Percentiles rank a stretch among this genome's conserved stretches.
phyloP scores from a whole-genome alignment of 208 protist genomes.

The Trichomonas gallinae region DNA sequence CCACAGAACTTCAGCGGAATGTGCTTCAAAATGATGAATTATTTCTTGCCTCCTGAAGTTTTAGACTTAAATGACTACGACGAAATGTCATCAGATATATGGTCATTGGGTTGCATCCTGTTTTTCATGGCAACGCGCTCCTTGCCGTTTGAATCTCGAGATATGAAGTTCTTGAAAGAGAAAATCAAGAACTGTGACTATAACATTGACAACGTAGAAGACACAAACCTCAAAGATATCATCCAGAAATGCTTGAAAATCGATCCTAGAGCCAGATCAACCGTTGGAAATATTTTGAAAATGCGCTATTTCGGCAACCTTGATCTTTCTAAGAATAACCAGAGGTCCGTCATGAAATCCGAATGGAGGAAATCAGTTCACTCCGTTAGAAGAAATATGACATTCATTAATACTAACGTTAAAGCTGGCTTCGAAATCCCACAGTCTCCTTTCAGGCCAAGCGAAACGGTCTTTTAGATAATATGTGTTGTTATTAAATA shows the following conservation, averaged over 20 bases:
- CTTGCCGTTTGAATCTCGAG: not conserved
- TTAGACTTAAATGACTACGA: not conserved
- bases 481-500: no score
- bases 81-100: not conserved
- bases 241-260: not conserved
- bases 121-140: not conserved
- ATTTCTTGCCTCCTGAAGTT: not conserved
- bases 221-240: not conserved
- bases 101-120: not conserved
- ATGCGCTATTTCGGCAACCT: not conserved
- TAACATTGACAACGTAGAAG: not conserved
- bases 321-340: not conserved
- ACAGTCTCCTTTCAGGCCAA: not conserved
- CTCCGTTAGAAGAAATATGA: no score
- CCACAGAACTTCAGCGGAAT: not conserved
- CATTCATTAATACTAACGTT: no score
- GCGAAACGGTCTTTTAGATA: not conserved
- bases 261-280: not conserved
- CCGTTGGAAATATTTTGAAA: not conserved
- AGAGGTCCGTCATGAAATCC: not conserved
- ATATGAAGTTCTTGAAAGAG: not conserved
- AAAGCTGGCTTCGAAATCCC: no score
- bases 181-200: not conserved
- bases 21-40: not conserved
- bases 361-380: no score